These are phyloP conservation scores for Aureobasidium lini DNA, from an alignment of 2,329 filamentous ascomycete species.

Conservation along the genomic window DNA sequence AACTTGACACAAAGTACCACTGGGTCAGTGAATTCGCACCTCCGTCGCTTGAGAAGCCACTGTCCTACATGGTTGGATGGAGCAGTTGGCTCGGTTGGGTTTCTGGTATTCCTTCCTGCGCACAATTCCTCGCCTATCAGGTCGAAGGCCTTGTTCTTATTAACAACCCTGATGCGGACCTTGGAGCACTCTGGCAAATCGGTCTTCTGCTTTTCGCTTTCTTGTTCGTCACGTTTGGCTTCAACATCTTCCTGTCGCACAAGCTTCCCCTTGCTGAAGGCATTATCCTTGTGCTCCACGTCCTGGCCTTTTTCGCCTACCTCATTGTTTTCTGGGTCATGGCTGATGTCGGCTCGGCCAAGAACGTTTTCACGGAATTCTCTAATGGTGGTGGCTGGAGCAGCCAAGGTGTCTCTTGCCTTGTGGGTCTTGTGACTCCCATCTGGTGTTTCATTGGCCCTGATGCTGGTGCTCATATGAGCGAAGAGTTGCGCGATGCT, in stretches of 20 bases:
- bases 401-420: slow-evolving; percentile 32
- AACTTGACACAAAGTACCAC: background rate
- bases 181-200: slow-evolving; percentile 31
- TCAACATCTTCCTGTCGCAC: slow-evolving; percentile 30
- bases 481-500: slow-evolving; percentile 31
- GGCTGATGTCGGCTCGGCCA: slow-evolving; percentile 23
- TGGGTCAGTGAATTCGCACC: slow-evolving; percentile 35
- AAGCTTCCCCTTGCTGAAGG: slow-evolving; percentile 29
- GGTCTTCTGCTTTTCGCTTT: slow-evolving; percentile 33
- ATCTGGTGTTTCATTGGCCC: slow-evolving; percentile 30
- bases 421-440: slow-evolving; percentile 36
- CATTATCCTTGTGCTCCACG: slow-evolving; percentile 32
- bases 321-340: slow-evolving; percentile 25
- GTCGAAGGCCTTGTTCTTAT: slow-evolving; percentile 26
- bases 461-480: slow-evolving; percentile 33
- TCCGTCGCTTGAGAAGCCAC: slow-evolving; percentile 31
- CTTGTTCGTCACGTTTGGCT: slow-evolving; percentile 25
- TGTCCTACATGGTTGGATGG: slow-evolving; percentile 42
- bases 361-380: slow-evolving; percentile 29
- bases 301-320: slow-evolving; percentile 35
- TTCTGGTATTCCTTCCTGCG: slow-evolving; percentile 21
- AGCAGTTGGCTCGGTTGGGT: slow-evolving; percentile 33
- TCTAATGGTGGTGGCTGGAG: slow-evolving; percentile 36
- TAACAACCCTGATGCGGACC: slow-evolving; percentile 28
- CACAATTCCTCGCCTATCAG: slow-evolving; percentile 18